Conservation (phyloP, 2,329 filamentous ascomycete genomes). For the Diaporthe sp. region DNA sequence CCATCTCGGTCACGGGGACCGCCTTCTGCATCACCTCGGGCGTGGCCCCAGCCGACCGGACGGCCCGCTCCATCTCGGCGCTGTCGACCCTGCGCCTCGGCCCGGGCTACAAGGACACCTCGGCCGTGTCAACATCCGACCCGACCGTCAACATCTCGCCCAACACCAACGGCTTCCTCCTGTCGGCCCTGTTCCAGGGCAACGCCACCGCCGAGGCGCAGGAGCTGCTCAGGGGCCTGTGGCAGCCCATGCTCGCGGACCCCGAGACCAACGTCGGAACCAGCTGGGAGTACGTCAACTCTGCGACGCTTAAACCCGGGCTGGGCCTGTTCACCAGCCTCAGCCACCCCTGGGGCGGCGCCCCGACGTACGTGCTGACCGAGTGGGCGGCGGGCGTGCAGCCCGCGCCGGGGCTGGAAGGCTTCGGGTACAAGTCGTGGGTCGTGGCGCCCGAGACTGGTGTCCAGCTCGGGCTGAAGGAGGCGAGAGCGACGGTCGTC, state of each 20-base stretch:
- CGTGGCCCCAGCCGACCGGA: conserved; percentile 31
- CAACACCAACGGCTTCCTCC: conserved; percentile 57
- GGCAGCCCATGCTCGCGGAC: conserved; percentile 53
- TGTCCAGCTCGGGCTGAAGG: background rate
- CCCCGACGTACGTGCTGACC: conserved; percentile 55
- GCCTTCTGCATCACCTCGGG: conserved; percentile 40
- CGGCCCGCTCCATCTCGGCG: conserved; percentile 32
- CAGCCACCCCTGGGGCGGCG: conserved; percentile 56
- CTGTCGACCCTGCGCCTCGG: conserved; percentile 33
- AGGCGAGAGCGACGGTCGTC: background rate
- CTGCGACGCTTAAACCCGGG: conserved; percentile 49
- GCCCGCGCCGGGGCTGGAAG: background rate
- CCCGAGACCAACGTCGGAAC: conserved; percentile 49
- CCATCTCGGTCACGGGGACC: conserved; percentile 35
- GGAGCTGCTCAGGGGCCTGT: conserved; percentile 50
- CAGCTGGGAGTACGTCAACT: conserved; percentile 56
- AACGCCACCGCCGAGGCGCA: conserved; percentile 41
- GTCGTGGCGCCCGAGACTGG: background rate
- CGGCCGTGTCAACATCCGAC: conserved; percentile 6
- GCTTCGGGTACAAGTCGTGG: conserved; percentile 6
- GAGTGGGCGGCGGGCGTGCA: conserved; percentile 42
- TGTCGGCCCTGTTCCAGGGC: conserved; percentile 47
- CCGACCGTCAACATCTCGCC: conserved; percentile 50
- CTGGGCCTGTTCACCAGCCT: conserved; percentile 54
- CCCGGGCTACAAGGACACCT: conserved; percentile 39